Conservation (phyloP, 129 eudicot species). For the Flaveria trinervia region DNA sequence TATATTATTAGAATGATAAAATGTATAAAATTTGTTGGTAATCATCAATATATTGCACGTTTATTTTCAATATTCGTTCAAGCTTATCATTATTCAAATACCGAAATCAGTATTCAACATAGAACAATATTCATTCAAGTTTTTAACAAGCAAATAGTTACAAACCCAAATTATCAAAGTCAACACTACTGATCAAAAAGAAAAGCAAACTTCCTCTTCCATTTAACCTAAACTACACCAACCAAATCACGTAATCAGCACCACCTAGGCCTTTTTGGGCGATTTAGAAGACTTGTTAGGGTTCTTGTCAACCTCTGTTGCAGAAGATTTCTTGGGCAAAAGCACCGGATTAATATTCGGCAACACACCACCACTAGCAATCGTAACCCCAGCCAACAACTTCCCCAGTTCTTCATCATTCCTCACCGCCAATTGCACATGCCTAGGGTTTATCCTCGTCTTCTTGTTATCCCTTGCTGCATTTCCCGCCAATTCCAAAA, state of each 20-base stretch:
- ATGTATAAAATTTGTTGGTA: too few relatives aligned
- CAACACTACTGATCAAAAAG: too few relatives aligned
- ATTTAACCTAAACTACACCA: neutral
- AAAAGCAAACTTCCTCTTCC: too few relatives aligned
- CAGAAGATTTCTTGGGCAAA: constrained; percentile 19
- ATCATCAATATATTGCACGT: too few relatives aligned
- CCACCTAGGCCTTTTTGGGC: neutral
- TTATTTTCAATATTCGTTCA: too few relatives aligned
- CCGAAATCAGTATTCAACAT: too few relatives aligned
- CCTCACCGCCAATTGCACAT: constrained; percentile 39
- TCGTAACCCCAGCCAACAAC: constrained; percentile 22
- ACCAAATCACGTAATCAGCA: neutral
- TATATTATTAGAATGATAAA: too few relatives aligned
- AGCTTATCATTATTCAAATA: too few relatives aligned
- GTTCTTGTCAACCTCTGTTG: constrained; percentile 2
- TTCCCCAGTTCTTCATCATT: constrained; percentile 41
- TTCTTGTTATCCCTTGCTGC: constrained; percentile 37
- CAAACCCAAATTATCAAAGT: too few relatives aligned
- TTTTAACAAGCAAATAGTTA: too few relatives aligned
- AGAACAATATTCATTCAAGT: too few relatives aligned
- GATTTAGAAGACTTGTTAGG: constrained; percentile 22
- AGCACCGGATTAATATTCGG: constrained; percentile 35
- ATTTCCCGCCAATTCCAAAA: constrained; percentile 36
- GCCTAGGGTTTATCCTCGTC: constrained; percentile 38
- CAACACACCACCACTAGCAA: constrained; percentile 38